phyloP scores from a whole-genome alignment of 208 protist species.

The Trypanosomatidae sp. region DNA sequence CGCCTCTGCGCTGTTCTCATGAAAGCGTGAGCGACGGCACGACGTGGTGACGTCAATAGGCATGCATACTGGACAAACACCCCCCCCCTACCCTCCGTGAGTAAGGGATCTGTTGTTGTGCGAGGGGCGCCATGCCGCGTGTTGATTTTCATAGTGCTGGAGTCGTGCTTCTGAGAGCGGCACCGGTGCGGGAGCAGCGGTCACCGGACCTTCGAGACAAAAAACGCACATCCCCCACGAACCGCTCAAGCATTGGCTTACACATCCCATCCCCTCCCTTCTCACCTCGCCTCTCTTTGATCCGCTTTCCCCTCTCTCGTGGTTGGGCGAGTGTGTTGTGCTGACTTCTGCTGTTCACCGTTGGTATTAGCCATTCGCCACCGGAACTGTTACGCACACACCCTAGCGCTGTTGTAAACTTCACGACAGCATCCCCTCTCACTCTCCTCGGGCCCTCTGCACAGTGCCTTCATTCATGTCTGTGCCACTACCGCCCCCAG shows the following conservation, averaged over 20 bases:
- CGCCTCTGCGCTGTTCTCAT: neutral
- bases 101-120: neutral
- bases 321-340: neutral
- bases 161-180: neutral
- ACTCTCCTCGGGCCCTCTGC: neutral
- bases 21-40: neutral
- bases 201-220: neutral
- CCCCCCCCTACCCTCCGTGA: neutral
- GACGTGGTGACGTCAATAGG: neutral
- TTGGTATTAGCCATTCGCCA: neutral
- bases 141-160: neutral
- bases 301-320: neutral
- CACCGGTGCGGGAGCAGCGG: neutral
- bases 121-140: neutral
- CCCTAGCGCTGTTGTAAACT: slow-evolving; percentile 10
- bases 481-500: slow-evolving; percentile 18
- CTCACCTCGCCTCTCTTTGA: neutral
- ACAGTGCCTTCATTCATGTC: slow-evolving; percentile 8
- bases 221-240: neutral
- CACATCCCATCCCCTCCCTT: neutral
- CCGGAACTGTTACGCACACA: neutral
- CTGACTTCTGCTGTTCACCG: neutral
- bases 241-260: neutral
- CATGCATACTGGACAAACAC: neutral
- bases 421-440: slow-evolving; percentile 1